Base-by-base conservation (phyloP, 345 rosid genomes). In the Leavenworthia alabamica region DNA sequence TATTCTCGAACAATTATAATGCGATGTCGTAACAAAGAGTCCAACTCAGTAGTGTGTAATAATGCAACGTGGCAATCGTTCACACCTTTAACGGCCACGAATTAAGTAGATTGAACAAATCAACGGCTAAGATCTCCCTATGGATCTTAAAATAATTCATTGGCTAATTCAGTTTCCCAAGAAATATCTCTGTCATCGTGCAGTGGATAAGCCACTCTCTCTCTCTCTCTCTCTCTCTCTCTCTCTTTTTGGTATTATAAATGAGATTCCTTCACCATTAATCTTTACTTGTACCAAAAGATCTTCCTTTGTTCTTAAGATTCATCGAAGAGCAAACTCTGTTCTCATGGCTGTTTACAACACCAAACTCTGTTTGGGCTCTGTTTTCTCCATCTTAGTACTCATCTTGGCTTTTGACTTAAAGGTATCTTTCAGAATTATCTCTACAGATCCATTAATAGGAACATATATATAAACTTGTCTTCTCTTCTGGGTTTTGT, bases 111-210 rank as follows among this genome's bases (percentile, higher is more conserved):
- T n/a, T 10, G 24, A 35, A 24, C 60, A 45, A 71, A 64, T 71
- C 66, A 64, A 71, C 71, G 75, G 75, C 56, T 43, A 58, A 13
- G 75, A 64, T 71, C 55, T 59, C 19, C 13, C 5, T n/a, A 23
- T 54, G 45, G 54, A 29, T 37, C 50, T 28, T 36, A 32, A 8
- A 23, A 23, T 3, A 40, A 8, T 3, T 40, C 42, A 57, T 56
- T 48, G 52, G 72, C 20, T 50, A 0, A 24, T 71, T 71, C 71
- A 64, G 15, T 58, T 64, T 71, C 59, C 71, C 75, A 71, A 71
- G 71, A 71, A 71, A 64, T 31, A 40, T 71, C 60, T 33, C 9
- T 57, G 42, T 64, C 71, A 49, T 57, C 5, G 8, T 64, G 56
- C 66, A 71, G 27, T 40, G 64, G 75, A 71, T 71, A 73, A 73